These are phyloP conservation scores for Adansonia gregorii DNA, from an alignment of 441 rosid genomes.

Conservation along the genomic window DNA sequence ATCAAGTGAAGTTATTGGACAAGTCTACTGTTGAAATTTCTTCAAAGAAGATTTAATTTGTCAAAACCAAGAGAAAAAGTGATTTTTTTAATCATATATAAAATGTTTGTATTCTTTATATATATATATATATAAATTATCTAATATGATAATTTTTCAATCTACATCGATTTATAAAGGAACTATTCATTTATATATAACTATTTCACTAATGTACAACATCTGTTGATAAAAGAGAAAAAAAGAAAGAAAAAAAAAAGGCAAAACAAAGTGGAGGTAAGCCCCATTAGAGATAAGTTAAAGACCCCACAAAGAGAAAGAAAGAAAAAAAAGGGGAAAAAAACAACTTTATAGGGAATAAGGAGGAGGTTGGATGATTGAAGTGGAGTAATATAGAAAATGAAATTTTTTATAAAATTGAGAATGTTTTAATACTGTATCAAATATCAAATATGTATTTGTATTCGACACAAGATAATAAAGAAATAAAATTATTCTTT, in stretches of 20 bases:
- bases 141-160: no score
- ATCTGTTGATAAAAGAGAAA: slow-evolving; percentile 7
- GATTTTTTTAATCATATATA: no score
- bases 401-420: no score
- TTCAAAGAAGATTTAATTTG: neutral
- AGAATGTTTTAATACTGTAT: no score
- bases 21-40: neutral
- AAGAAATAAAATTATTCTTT: slow-evolving; percentile 24
- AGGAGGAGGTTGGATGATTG: slow-evolving; percentile 58
- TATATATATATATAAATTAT: neutral
- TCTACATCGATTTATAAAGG: no score
- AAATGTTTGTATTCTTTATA: neutral
- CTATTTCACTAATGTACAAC: slow-evolving; percentile 20
- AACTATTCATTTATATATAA: neutral
- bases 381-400: slow-evolving; percentile 31
- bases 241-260: slow-evolving; percentile 34
- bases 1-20: no score
- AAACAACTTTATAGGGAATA: slow-evolving; percentile 69
- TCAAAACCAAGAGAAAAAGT: neutral
- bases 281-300: slow-evolving; percentile 36
- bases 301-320: slow-evolving; percentile 41
- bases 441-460: no score
- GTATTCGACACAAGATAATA: no score
- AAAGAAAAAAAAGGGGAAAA: neutral
- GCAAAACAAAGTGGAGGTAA: slow-evolving; percentile 22